These are phyloP conservation scores for Bruguiera sexangula DNA, from an alignment of 345 rosid species.

Conservation along the genomic window DNA sequence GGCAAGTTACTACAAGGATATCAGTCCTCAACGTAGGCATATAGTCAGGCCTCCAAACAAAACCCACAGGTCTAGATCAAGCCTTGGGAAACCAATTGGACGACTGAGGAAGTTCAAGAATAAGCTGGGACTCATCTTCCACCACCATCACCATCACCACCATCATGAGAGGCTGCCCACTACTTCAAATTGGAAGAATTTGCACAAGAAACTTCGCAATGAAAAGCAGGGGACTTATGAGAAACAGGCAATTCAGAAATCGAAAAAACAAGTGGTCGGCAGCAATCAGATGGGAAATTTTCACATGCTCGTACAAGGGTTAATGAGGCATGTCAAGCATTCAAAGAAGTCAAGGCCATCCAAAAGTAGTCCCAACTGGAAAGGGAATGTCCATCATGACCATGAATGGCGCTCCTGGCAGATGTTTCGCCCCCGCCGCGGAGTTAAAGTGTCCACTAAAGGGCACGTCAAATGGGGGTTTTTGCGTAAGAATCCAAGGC, in stretches of 20 bases:
- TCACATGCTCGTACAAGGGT: conserved; percentile 45
- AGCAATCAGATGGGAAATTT: conserved; percentile 44
- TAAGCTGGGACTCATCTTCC: conserved; percentile 58
- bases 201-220: conserved; percentile 28
- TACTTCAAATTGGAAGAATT: conserved; percentile 41
- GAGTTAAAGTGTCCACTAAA: conserved; percentile 37
- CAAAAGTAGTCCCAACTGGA: background rate
- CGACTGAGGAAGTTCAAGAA: conserved; percentile 50
- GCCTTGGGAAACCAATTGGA: conserved; percentile 27
- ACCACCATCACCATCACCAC: conserved; percentile 52
- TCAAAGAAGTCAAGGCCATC: conserved; percentile 37
- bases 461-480: conserved; percentile 35
- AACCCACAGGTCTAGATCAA: background rate
- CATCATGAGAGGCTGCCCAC: background rate
- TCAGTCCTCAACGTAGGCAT: background rate
- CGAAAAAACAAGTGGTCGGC: conserved; percentile 11
- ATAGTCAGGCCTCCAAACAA: too few species aligned
- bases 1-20: background rate
- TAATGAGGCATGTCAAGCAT: conserved; percentile 41
- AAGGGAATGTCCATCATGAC: background rate
- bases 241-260: conserved; percentile 19
- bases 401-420: conserved; percentile 37
- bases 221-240: conserved; percentile 17
- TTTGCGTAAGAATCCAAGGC: conserved; percentile 18
- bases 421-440: conserved; percentile 30